Base-by-base conservation (phyloP, 495 filamentous ascomycete species). In the Xylaria curta region DNA sequence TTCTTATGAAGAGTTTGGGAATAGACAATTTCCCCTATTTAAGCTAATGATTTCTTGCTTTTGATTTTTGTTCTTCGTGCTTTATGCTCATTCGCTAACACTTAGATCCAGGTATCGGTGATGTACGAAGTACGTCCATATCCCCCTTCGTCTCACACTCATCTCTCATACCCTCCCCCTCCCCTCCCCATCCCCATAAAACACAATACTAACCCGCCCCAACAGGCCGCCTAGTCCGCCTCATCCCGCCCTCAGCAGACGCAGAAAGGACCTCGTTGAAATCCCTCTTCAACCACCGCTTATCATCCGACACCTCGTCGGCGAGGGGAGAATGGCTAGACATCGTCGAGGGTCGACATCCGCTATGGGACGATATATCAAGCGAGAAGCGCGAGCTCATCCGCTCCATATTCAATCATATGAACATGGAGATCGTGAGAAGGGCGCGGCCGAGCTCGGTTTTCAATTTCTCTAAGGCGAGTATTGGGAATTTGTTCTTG, bases 381-480 rank as follows among this genome's bases (percentile, higher is more conserved):
- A 91, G 92, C 5, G 88, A 92, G 47, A 97, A 97, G 83, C 90
- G 92, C 69, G 95, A 98, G 79, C 89, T 98, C 59, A 95, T 98
- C 77, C 91, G 95, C 42, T 94, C 92, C 36, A 92, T 97, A 75
- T 89, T 98, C 75, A 95, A 96, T 76, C 86, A 90, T 53, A 81
- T 97, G 28, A 97, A 98, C 75, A 81, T 97, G 58, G 95, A 98
- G 81, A 94, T 98, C 68, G 87, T 97, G 65, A 98, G 97, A 82
- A 87, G 94, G 10, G 87, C 91, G 38, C 85, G 96, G 12, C 92
- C 93, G 5, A 87, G 85, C 24, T 92, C 89, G 33, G 90, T 90
- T 26, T 98, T 97, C 79, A 93, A 96, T 80, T 98, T 97, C 77
- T 89, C 92, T 33, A 89, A 89, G 36, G 96, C 95, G 10, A 93